These are phyloP conservation scores for Lichina pygmaea DNA, from an alignment of 495 filamentous ascomycete species.

Conservation along the genomic window DNA sequence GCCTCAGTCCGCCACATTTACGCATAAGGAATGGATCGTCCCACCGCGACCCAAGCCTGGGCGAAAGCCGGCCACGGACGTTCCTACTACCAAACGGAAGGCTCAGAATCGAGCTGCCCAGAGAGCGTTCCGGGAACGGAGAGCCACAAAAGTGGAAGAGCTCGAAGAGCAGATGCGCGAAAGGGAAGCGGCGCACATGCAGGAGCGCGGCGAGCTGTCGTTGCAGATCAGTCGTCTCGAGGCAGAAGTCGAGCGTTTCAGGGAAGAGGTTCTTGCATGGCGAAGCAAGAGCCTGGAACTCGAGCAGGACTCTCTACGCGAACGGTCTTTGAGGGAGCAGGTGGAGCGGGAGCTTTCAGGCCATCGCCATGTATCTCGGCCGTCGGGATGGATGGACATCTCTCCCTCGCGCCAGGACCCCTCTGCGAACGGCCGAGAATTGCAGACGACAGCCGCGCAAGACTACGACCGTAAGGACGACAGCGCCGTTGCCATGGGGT, in stretches of 20 bases:
- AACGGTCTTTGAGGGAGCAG: conserved; percentile 19
- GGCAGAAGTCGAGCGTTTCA: conserved; percentile 7
- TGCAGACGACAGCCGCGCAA: too few species aligned
- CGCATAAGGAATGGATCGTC: conserved; percentile 67
- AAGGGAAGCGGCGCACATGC: conserved; percentile 24
- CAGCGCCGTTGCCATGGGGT: conserved; percentile 18
- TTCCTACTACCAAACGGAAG: conserved; percentile 74
- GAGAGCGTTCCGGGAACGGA: conserved; percentile 65
- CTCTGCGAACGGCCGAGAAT: too few species aligned
- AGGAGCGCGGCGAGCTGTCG: conserved; percentile 16
- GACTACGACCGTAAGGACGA: too few species aligned
- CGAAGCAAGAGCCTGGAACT: conserved; percentile 2
- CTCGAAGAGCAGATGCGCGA: conserved; percentile 62
- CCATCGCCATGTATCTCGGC: too few species aligned
- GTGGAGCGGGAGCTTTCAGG: conserved; percentile 11
- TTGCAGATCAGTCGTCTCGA: conserved; percentile 20
- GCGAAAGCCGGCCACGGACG: conserved; percentile 74
- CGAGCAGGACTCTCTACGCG: conserved; percentile 5
- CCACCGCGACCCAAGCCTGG: conserved; percentile 81
- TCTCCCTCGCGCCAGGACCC: too few species aligned
- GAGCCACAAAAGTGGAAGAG: conserved; percentile 62
- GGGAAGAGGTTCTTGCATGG: conserved; percentile 7
- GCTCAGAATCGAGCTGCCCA: conserved; percentile 87
- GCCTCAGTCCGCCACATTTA: conserved; percentile 15
- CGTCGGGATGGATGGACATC: too few species aligned